phyloP scores from a whole-genome alignment of 108 stramenopile species.

The Skeletonema marinoi region DNA sequence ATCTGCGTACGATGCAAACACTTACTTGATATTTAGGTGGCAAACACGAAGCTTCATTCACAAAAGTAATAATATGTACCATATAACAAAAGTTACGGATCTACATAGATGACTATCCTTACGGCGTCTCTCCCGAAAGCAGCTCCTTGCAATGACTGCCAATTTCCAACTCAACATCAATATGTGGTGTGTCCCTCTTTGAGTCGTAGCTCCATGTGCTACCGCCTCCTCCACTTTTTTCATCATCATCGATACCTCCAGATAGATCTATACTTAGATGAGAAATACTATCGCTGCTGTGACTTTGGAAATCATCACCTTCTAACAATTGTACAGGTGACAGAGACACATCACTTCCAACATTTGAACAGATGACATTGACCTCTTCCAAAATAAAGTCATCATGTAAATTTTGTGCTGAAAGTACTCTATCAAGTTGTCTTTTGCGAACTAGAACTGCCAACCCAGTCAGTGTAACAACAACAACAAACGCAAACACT shows the following conservation, averaged over 20 bases:
- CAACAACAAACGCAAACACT: neutral
- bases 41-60: neutral
- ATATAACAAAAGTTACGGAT: neutral
- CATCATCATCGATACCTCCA: neutral
- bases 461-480: neutral
- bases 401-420: neutral
- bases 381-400: neutral
- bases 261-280: neutral
- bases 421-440: neutral
- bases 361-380: neutral
- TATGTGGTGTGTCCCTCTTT: neutral
- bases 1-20: neutral
- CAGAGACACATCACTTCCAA: neutral
- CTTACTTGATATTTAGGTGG: neutral
- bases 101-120: too few species aligned
- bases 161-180: neutral
- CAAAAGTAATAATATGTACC: neutral
- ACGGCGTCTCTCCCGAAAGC: neutral
- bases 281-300: neutral
- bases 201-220: neutral
- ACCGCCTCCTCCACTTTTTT: neutral
- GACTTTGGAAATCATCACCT: neutral
- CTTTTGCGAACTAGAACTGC: neutral
- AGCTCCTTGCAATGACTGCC: neutral
- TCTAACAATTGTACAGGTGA: neutral